Base-by-base conservation (phyloP, 306 rosid genomes). In the Carpinus viminea region DNA sequence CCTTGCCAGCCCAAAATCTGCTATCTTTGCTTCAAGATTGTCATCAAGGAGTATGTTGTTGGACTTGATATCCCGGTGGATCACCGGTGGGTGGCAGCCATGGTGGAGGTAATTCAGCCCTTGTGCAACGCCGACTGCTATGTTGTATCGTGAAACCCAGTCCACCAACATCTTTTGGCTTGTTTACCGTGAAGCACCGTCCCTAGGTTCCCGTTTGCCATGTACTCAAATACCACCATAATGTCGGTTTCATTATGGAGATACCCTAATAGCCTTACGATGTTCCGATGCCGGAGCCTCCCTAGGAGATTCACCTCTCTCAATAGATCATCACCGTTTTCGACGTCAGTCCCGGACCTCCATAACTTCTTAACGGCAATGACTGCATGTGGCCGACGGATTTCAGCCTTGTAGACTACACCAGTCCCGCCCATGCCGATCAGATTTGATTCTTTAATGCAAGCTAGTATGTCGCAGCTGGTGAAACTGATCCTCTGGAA, bases 361-460 rank as follows among this genome's bases (percentile, higher is more conserved):
- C 97, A 93, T 4, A 93, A 91, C 86, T 91, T 93, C 91, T 93
- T 96, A 60, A 93, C 96, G 9, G 99, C 99, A 15, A 93, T 94
- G 0, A 81, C 77, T 18, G 78, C 85, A 12, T 83, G 85, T 8
- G 93, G 91, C 76, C 91, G 81, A 60, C 87, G 90, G 60, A 89
- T 79, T 83, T 96, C 97, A 2, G 91, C 96, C 85, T 96, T 96
- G 89, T 96, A 96, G 55, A 96, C 99, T 52, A 90, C 80, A 9
- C 97, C 99, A 51, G 91, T 84, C 31, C 89, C 91, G 1, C 98
- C 98, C 91, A 89, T 89, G 70, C 96, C 98, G 17, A 91, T 88
- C 50, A 96, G 73, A 74, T 96, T 96, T 11, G 95, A 83, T 55
- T 96, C 96, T 70, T 87, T 86, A 43, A 96, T 83, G 78, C 92